phyloP scores from a whole-genome alignment of 176 grass and related monocot species.

The Chrysopogon serrulatus region DNA sequence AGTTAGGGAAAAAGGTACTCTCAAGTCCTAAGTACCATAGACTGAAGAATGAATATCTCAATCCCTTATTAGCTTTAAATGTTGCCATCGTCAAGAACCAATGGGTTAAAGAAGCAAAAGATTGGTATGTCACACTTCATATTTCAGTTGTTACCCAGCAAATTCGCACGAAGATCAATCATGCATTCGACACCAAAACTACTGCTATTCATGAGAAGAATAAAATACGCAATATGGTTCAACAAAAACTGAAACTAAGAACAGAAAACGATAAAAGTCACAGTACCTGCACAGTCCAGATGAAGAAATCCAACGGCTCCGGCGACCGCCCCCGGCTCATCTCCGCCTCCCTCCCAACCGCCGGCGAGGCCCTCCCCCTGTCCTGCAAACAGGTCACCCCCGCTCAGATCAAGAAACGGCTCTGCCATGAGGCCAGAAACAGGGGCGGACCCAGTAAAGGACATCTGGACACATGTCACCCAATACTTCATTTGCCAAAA shows the following conservation, averaged over 20 bases:
- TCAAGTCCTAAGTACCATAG: slow-evolving; percentile 1
- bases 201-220: not conserved
- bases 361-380: not conserved
- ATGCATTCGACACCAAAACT: not conserved
- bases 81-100: not conserved
- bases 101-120: not conserved
- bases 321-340: slow-evolving; percentile 72
- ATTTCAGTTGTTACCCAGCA: not conserved
- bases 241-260: slow-evolving; percentile 6
- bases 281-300: slow-evolving; percentile 81
- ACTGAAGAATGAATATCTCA: not conserved
- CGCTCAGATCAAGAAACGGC: slow-evolving; percentile 30
- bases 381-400: slow-evolving; percentile 28
- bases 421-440: not conserved
- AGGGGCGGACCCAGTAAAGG: not conserved
- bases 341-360: slow-evolving; percentile 31
- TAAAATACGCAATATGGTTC: not conserved
- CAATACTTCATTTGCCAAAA: not conserved
- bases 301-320: slow-evolving; percentile 96
- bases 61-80: not conserved
- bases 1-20: not conserved
- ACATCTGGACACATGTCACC: not conserved
- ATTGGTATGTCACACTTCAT: not conserved
- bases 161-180: not conserved
- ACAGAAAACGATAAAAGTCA: not conserved